Conservation (phyloP, 306 rosid species). For the Malus domestica region ASM211411v1 NC_041793.1:37124001-37124500, state of each 20-base stretch:
- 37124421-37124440: constrained; percentile 41
- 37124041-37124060: background rate
- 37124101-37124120: background rate
- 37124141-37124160: background rate
- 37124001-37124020: background rate
- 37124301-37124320: background rate
- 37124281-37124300: background rate
- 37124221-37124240: background rate
- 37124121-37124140: background rate
- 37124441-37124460: constrained; percentile 99
- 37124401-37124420: constrained; percentile 47
- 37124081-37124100: background rate
- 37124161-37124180: background rate
- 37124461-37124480: constrained; percentile 81
- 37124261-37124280: background rate
- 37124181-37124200: background rate
- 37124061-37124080: background rate
- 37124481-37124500: constrained; percentile 92
- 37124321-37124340: background rate
- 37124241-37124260: background rate
- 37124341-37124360: background rate
- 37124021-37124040: background rate
- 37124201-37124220: background rate
- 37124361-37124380: background rate
- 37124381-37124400: constrained; percentile 35